phyloP scores from a whole-genome alignment of 345 rosid species.

The Salix brachista region DNA sequence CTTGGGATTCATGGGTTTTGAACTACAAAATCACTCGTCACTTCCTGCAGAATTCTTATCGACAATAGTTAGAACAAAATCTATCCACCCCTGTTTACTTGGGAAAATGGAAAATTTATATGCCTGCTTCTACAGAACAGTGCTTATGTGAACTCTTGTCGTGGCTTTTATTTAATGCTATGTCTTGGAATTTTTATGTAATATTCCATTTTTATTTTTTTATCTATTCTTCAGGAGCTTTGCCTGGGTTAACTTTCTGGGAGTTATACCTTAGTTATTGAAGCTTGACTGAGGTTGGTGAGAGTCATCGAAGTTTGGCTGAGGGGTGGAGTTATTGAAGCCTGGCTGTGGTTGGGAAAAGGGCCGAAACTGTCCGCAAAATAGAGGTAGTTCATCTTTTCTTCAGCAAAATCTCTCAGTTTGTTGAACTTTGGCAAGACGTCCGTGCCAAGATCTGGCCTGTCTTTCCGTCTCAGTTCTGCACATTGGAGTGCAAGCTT shows the following conservation, averaged over 20 bases:
- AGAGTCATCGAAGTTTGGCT: too few species aligned
- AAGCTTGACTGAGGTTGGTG: too few species aligned
- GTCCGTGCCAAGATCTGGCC: conserved; percentile 77
- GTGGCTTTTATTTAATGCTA: not conserved
- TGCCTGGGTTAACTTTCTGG: too few species aligned
- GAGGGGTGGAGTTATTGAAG: conserved; percentile 14
- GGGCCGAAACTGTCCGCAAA: conserved; percentile 18
- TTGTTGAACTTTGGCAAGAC: conserved; percentile 59
- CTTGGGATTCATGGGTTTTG: conserved; percentile 20
- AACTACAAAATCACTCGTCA: conserved; percentile 26
- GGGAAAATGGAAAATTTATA: too few species aligned
- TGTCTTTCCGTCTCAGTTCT: conserved; percentile 74
- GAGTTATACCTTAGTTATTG: too few species aligned
- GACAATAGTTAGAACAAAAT: not conserved
- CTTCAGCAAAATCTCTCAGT: conserved; percentile 60
- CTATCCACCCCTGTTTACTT: not conserved
- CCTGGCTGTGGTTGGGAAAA: conserved; percentile 30
- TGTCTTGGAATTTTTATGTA: not conserved
- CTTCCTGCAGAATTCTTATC: conserved; percentile 38
- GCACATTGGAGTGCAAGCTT: conserved; percentile 67
- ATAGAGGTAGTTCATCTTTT: conserved; percentile 30
- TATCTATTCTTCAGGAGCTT: not conserved
- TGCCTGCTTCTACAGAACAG: not conserved
- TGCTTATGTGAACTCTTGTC: too few species aligned
- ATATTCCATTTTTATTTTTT: not conserved